phyloP scores from a whole-genome alignment of 805 yeast genomes.

The Lachancea meyersii region DNA sequence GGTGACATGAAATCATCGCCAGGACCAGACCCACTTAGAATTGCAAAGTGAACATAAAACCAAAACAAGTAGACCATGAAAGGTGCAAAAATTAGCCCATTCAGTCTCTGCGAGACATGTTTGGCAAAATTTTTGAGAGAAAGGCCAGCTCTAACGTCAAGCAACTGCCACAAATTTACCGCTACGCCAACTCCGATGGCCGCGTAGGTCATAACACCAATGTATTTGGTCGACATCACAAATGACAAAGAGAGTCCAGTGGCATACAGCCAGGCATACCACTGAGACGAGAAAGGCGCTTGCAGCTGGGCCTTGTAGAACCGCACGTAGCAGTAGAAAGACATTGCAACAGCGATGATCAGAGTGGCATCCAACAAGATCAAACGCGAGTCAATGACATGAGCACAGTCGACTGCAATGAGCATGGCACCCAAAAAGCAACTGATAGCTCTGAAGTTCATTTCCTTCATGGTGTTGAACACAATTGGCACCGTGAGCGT shows the following conservation, averaged over 20 bases:
- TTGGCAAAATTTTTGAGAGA: conserved; percentile 48
- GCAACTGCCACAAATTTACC: conserved; percentile 80
- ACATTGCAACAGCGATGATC: conserved; percentile 72
- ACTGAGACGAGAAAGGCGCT: conserved; percentile 55
- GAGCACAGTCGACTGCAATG: conserved; percentile 85
- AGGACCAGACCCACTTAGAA: conserved; percentile 83
- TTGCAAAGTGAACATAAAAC: conserved; percentile 86
- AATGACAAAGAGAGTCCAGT: conserved; percentile 87
- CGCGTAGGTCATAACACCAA: conserved; percentile 86
- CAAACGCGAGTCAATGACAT: conserved; percentile 81
- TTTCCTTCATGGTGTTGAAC: conserved; percentile 78
- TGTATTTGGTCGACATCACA: conserved; percentile 93
- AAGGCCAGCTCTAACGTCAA: conserved; percentile 66
- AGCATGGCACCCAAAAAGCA: conserved; percentile 70
- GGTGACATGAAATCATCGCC: conserved; percentile 95
- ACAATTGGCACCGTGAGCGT: conserved; percentile 75
- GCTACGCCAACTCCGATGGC: conserved; percentile 83
- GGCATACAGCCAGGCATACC: conserved; percentile 84
- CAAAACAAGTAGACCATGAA: conserved; percentile 75
- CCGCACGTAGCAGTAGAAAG: conserved; percentile 71
- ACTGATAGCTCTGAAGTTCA: conserved; percentile 72
- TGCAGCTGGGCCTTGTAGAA: conserved; percentile 64
- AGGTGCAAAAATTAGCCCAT: conserved; percentile 71
- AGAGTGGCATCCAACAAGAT: conserved; percentile 89
- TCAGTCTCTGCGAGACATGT: conserved; percentile 72